These are phyloP conservation scores for Symbiodinium natans DNA, from an alignment of 73 alveolate genomes.

Conservation along the genomic window DNA sequence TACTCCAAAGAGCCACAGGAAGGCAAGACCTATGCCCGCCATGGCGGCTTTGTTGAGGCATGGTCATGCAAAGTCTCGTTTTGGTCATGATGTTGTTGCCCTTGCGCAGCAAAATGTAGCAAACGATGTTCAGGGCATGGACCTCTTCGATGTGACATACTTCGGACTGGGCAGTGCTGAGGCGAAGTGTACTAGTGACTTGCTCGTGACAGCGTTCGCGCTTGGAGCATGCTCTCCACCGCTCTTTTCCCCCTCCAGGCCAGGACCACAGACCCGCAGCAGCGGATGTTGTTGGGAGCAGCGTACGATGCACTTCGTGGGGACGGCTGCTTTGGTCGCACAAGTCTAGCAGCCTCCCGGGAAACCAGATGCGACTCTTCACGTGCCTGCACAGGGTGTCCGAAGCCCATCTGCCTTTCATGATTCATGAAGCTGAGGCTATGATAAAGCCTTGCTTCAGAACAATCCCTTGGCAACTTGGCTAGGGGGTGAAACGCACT, in stretches of 20 bases:
- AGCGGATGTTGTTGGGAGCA: constrained; percentile 62
- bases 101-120: too few relatives aligned
- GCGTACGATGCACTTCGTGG: constrained; percentile 93
- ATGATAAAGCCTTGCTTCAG: constrained; percentile 81
- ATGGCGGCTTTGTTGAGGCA: constrained; percentile 91
- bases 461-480: constrained; percentile 83
- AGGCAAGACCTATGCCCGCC: constrained; percentile 91
- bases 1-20: constrained; percentile 81
- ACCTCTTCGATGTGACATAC: constrained; percentile 71
- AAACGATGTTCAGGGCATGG: constrained; percentile 44
- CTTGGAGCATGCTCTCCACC: not conserved
- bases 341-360: not conserved
- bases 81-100: not conserved
- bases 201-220: too few relatives aligned
- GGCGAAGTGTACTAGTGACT: not conserved
- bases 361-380: not conserved
- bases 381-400: not conserved
- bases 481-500: not conserved
- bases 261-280: constrained; percentile 92
- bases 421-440: constrained; percentile 31
- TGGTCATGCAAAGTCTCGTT: not conserved
- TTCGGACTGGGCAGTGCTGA: constrained; percentile 73
- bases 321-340: constrained; percentile 21
- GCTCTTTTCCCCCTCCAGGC: constrained; percentile 23
- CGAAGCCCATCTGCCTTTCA: not conserved